Evolutionary conservation across 768 basidiomycete genomes (phyloP).

Genomic region (Lanmaoa pseudosensibilis): DNA sequence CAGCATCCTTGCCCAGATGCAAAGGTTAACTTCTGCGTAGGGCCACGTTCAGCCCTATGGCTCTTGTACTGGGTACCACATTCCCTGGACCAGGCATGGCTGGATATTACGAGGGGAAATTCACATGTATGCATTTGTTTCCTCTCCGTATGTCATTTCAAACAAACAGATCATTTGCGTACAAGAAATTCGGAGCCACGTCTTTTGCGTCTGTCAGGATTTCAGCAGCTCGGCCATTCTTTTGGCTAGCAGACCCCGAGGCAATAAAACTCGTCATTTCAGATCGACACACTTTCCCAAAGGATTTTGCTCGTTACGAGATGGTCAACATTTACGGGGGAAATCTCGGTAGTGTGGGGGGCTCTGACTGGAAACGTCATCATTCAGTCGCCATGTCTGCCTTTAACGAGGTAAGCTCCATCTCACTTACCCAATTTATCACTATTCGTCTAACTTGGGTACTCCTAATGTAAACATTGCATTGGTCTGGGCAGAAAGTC

Average conservation of each 20-base stretch:
- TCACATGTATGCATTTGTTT: slow-evolving; percentile 35
- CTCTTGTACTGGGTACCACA: slow-evolving; percentile 27
- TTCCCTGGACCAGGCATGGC: slow-evolving; percentile 38
- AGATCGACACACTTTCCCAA: slow-evolving; percentile 39
- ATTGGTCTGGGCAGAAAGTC: slow-evolving; percentile 49
- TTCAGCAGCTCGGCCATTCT: slow-evolving; percentile 30
- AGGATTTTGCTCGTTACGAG: slow-evolving; percentile 42
- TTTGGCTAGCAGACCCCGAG: slow-evolving; percentile 47
- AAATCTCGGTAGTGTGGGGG: slow-evolving; percentile 45
- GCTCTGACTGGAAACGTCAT: slow-evolving; percentile 48
- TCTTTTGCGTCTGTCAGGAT: slow-evolving; percentile 39
- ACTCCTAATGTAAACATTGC: slow-evolving; percentile 41
- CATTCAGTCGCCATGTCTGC: slow-evolving; percentile 46
- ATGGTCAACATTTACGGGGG: slow-evolving; percentile 46
- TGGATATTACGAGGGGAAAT: slow-evolving; percentile 36
- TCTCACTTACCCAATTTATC: not conserved
- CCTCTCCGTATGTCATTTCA: no score
- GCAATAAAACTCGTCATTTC: slow-evolving; percentile 38
- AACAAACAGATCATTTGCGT: slow-evolving; percentile 28
- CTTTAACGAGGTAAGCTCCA: slow-evolving; percentile 44
- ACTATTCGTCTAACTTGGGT: not conserved
- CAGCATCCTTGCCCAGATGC: not conserved
- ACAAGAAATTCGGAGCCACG: slow-evolving; percentile 40
- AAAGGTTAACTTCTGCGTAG: slow-evolving; percentile 1
- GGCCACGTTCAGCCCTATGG: slow-evolving; percentile 29